A percentile compares a stretch with the other conserved stretches of the same genome.
These are phyloP conservation scores for Penicillium odoratum DNA, from an alignment of 495 filamentous ascomycete genomes.

Conservation along the genomic window DNA sequence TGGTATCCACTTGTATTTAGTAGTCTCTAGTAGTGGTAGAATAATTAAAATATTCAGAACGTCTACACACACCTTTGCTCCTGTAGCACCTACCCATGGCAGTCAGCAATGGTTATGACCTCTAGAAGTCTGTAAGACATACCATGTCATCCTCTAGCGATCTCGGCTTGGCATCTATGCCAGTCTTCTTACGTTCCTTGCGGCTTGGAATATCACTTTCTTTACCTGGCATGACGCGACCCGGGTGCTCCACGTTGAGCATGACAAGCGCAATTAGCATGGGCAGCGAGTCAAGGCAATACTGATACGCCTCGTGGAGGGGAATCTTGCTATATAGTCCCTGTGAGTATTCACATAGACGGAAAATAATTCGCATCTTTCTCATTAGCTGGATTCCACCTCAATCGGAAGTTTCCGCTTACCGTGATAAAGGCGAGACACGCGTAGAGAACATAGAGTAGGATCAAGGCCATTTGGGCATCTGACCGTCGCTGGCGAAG, in stretches of 20 bases:
- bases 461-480: slow-evolving; percentile 19
- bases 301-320: slow-evolving; percentile 54
- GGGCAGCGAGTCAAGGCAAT: slow-evolving; percentile 56
- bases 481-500: slow-evolving; percentile 6
- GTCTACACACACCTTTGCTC: not conserved
- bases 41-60: not conserved
- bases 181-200: slow-evolving; percentile 10
- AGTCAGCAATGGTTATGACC: not conserved
- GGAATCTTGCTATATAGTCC: slow-evolving; percentile 28
- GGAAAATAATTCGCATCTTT: slow-evolving; percentile 55
- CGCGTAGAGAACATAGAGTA: slow-evolving; percentile 44
- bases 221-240: slow-evolving; percentile 46
- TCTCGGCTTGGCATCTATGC: not conserved
- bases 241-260: slow-evolving; percentile 54
- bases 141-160: not conserved
- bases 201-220: slow-evolving; percentile 33
- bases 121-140: not conserved
- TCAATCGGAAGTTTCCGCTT: slow-evolving; percentile 10
- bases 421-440: slow-evolving; percentile 44
- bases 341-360: slow-evolving; percentile 54
- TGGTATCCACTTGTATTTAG: not conserved
- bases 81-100: not conserved
- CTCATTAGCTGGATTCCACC: not conserved
- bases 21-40: not conserved
- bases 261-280: slow-evolving; percentile 52